Evolutionary conservation across 2,329 filamentous ascomycete genomes (phyloP), one percentile per base, ranked within the genome.

Genomic region (Talaromyces sp.): DNA sequence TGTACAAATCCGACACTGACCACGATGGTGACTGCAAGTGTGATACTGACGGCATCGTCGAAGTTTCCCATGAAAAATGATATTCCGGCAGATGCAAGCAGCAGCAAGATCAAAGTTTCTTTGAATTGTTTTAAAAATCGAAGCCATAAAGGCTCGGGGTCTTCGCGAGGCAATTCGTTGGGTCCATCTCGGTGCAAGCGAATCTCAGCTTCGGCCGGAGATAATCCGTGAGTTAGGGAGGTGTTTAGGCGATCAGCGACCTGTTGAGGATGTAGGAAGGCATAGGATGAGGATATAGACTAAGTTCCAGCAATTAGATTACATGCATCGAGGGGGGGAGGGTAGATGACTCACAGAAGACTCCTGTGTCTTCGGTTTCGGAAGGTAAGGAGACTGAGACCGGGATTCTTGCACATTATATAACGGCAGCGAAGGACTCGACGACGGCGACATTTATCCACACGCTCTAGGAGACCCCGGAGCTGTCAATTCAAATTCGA

Each of bases 101-200:
- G 85, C n/a, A 99, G 85, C 25, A 98, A 79, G 68, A 99, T 99
- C 64, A 99, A 82, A 0, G 95, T 94, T 75, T 99, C 95, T 75
- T 96, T 93, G 77, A 99, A 99, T 74, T 99, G 95, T 78, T 96
- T 96, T 67, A 97, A 77, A 73, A 99, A 99, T 66, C 95, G 91
- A 63, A 97, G 81, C 93, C 95, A 99, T 65, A 99, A 81, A 10
- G 95, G 93, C 78, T 99, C 95, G 1, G 94, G 92, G 63, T 92
- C 89, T 67, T 98, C 93, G 77, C 96, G 92, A 5, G 95, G 92
- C 43, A 99, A 90, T 79, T 99, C 95, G 78, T 99, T 99, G 31
- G 91, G 89, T 36, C 95, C 95, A 81, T 95, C 88, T 69, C 90
- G 87, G 73, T 89, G 86, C 67, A 97, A 84, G 73, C 94, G 88